phyloP scores from a whole-genome alignment of 78 protist genomes.

The Dictyostelium firmibasis region DNA sequence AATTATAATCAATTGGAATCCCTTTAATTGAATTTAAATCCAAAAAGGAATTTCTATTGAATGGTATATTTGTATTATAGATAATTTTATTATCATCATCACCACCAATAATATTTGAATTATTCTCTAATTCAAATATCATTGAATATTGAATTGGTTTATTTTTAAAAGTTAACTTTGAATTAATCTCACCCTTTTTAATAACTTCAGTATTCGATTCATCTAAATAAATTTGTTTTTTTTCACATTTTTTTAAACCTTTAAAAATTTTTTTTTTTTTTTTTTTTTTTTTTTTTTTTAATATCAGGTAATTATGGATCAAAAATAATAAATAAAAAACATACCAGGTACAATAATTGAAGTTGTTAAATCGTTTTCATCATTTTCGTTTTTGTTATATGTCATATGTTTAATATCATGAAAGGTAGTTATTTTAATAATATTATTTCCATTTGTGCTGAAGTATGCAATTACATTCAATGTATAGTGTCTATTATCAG shows the following conservation, averaged over 20 bases:
- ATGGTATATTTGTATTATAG: neutral
- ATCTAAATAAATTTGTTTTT: neutral
- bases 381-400: neutral
- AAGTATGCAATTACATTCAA: neutral
- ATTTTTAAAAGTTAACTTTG: neutral
- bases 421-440: neutral
- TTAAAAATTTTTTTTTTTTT: neutral
- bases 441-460: neutral
- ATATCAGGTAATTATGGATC: no score
- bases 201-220: neutral
- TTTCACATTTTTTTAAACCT: neutral
- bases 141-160: neutral
- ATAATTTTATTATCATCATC: neutral
- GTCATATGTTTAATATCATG: neutral
- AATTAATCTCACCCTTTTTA: neutral
- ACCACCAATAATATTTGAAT: neutral
- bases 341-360: neutral
- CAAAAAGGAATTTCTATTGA: neutral
- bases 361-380: neutral
- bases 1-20: neutral
- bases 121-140: neutral
- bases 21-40: neutral
- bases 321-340: neutral
- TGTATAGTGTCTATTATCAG: neutral
- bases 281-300: no score